Evolutionary conservation across 371 early-diverging fungal genomes (phyloP), one percentile per base, ranked within the genome.

Genomic region (Mucor sp.): DNA sequence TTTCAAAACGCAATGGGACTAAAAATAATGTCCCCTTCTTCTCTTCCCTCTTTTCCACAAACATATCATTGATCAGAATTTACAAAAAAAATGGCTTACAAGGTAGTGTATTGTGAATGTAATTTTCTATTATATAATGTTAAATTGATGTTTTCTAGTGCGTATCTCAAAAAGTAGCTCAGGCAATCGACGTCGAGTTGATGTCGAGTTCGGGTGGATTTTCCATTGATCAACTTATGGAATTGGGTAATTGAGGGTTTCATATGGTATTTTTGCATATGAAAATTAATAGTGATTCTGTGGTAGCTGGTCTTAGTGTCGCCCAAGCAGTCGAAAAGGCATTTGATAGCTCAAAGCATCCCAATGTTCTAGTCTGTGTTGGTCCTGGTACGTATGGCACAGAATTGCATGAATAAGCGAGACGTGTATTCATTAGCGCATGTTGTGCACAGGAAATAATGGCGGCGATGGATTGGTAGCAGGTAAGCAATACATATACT

Each of bases 391-490:
- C 62, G 53, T 23, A 23, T 15, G 12, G 4, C 27, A 15, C 12
- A 56, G 21, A 44, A 53, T 5, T 27, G 53, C 53, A 53, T 53
- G 4, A 27, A 53, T 53, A 14, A 15, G 37, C 37, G 14, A 50
- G 5, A 23, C 12, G 32, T 6, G 12, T 48, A 39, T 25, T 25
- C 32, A 43, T 25, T 4, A 21, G 47, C 47, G 9, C 12, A 58
- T 48, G 35, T 55, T 19, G 15, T n/a, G 14, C 48, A 17, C 48
- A 78, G 81, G 82, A 21, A 97, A 97, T 74, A 97, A 97, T 74
- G 98, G 98, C n/a, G 97, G 97, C 25, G 98, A 98, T 77, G 98
- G 91, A 82, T 74, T 63, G 9, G 98, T 97, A 12, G 94, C 95
- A 1, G 53, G 53, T 53, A 53, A 1, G 53, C 27, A 53, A 6